Base-by-base conservation (phyloP, 805 yeast genomes). In the Lachancea kluyveri region DNA sequence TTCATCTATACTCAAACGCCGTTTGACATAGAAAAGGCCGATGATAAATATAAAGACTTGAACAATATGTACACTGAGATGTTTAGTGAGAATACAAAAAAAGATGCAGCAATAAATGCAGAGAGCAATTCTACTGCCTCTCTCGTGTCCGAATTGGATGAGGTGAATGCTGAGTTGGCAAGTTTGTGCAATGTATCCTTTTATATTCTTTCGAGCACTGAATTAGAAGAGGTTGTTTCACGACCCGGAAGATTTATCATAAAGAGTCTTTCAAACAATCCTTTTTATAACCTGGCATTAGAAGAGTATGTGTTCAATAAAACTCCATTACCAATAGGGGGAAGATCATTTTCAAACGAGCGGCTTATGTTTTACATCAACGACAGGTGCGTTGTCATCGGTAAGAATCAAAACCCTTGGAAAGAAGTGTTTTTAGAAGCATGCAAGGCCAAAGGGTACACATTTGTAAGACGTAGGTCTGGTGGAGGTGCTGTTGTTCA, bases 401-500 rank as follows among this genome's bases (percentile, higher is more conserved):
- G 99, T 0, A 86, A 94, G 50, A 92, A 92, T 51, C 99, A 92
- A 57, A 92, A 87, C 41, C 94, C 96, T 3, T 90, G 90, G 85
- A 73, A 77, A 37, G 99, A 92, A 52, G 69, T 77, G 23, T 82
- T 84, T 46, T 35, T 92, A 3, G 67, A 74, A 0, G 48, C 74
- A 9, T 59, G 83, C 4, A 59, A 67, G 4, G 43, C 62, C 1
- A 54, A 71, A 3, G 62, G 62, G 3, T 67, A 84, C 16, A 90
- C 94, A 0, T 50, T 88, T 6, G 52, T 92, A 5, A 65, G 99
- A 44, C 65, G 99, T 35, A 63, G 71, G 28, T 79, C 92, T 6
- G 99, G 99, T 0, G 99, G 99, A 2, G 99, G 99, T 0, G 77
- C 96, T 0, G 99, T 92, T 1, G 95, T 87, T 8, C 99, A 92